Evolutionary conservation across 2,329 filamentous ascomycete species (phyloP).

Genomic region (Nigrospora oryzae): DNA sequence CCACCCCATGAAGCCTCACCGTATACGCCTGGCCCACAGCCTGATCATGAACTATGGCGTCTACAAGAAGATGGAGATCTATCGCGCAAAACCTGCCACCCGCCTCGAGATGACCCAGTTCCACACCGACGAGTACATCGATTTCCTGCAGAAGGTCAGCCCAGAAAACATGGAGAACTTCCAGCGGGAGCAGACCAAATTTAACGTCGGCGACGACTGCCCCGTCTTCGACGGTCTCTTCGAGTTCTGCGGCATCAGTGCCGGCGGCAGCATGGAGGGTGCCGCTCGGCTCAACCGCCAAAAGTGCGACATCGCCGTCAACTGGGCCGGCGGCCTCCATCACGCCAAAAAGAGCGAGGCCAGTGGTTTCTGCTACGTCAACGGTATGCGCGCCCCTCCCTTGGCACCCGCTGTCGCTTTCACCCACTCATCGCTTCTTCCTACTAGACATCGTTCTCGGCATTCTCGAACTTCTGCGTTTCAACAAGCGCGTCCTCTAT

Average conservation of each 20-base stretch:
- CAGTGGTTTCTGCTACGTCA: conserved; percentile 96
- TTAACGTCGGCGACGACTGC: conserved; percentile 94
- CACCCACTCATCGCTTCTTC: conserved; percentile 21
- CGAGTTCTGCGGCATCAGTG: conserved; percentile 91
- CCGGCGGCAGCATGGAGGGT: conserved; percentile 88
- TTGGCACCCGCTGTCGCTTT: neutral
- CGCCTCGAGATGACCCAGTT: conserved; percentile 89
- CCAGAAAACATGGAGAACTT: conserved; percentile 98
- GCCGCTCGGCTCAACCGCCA: conserved; percentile 82
- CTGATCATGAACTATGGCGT: conserved; percentile 94
- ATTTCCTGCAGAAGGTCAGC: conserved; percentile 89
- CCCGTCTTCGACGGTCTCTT: conserved; percentile 98
- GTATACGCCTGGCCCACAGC: conserved; percentile 88
- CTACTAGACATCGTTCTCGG: conserved; percentile 85
- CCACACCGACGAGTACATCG: conserved; percentile 91
- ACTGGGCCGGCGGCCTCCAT: conserved; percentile 95
- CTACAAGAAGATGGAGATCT: conserved; percentile 94
- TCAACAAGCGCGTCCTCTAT: conserved; percentile 93
- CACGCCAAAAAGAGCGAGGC: conserved; percentile 97
- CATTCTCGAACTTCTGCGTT: conserved; percentile 82
- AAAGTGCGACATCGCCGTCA: conserved; percentile 94
- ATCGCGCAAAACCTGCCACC: conserved; percentile 79
- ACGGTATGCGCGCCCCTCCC: conserved; percentile 49
- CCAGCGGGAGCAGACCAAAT: conserved; percentile 81
- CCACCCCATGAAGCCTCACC: conserved; percentile 98